Base-by-base conservation (phyloP, 768 basidiomycete genomes). In the Clathrus columnatus region DNA sequence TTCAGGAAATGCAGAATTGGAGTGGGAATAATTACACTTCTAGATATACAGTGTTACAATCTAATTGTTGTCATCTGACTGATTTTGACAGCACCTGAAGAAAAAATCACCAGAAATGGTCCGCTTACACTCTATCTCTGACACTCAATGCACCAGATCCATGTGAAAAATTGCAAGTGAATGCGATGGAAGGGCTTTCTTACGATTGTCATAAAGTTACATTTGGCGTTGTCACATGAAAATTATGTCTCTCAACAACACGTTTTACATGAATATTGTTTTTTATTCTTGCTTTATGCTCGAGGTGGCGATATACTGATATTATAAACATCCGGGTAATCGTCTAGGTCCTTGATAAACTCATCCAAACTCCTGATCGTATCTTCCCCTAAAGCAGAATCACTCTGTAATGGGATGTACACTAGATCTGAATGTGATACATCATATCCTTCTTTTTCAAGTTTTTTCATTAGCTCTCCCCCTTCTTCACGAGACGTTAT, bases 141-240 rank as follows among this genome's bases (percentile, higher is more conserved):
- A 59, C 57, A 32, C 58, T 59, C 29, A 57, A 54, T 53, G 54
- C 44, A 48, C 61, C 62, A 17, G 62, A 53, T 26, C 60, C 60
- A 18, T 62, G 62, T 47, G 58, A 60, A 58, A 59, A 62, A 5
- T 36, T 17, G 56, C 62, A 62, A 1, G 46, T n/a, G n/a, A n/a
- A n/a, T n/a, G n/a, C n/a, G n/a, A n/a, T n/a, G n/a, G n/a, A n/a
- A n/a, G n/a, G n/a, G n/a, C n/a, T n/a, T n/a, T n/a, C n/a, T n/a
- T n/a, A n/a, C n/a, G n/a, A n/a, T n/a, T n/a, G n/a, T n/a, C n/a
- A n/a, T n/a, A n/a, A n/a, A n/a, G n/a, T n/a, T n/a, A n/a, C n/a
- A n/a, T n/a, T n/a, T n/a, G n/a, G n/a, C n/a, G n/a, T n/a, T n/a
- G n/a, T n/a, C n/a, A n/a, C n/a, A n/a, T n/a, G n/a, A n/a, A n/a